A percentile compares a stretch with the other conserved stretches of the same genome.
These are phyloP conservation scores for Aureobasidium musti DNA, from an alignment of 2,329 filamentous ascomycete genomes.

Conservation along the genomic window DNA sequence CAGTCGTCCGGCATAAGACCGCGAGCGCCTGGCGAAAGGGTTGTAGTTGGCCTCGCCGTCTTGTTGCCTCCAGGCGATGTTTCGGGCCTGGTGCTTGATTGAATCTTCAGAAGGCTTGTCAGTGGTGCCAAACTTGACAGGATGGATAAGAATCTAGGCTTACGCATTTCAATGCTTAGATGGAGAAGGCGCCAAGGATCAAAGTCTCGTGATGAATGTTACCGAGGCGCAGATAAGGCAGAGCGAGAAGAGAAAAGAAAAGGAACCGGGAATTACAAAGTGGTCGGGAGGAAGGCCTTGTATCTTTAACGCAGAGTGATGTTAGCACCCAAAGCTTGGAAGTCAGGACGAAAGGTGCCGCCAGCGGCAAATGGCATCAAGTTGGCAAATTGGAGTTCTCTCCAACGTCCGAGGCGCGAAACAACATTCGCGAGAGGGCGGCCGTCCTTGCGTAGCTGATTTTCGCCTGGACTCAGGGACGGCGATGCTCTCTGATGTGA, in stretches of 20 bases:
- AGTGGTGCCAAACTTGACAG: conserved; percentile 16
- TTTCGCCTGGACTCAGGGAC: not conserved
- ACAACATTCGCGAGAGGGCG: not conserved
- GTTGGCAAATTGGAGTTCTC: conserved; percentile 11
- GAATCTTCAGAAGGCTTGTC: conserved; percentile 30
- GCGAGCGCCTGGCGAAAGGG: conserved; percentile 31
- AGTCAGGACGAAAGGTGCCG: conserved; percentile 2
- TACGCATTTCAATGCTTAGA: conserved; percentile 29
- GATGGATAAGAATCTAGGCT: conserved; percentile 24
- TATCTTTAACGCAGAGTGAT: conserved; percentile 13
- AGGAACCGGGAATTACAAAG: conserved; percentile 15
- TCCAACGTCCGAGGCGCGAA: conserved; percentile 18
- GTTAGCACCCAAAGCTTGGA: conserved; percentile 12
- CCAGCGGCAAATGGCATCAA: conserved; percentile 8
- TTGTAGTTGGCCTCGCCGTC: conserved; percentile 32
- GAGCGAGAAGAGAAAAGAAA: conserved; percentile 24
- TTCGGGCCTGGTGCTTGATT: conserved; percentile 32
- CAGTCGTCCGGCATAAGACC: conserved; percentile 13
- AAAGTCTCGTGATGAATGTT: conserved; percentile 8
- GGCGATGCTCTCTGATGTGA: conserved; percentile 20
- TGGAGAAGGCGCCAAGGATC: conserved; percentile 16
- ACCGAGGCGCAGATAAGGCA: conserved; percentile 24
- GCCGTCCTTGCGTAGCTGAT: conserved; percentile 26
- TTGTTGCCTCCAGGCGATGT: conserved; percentile 31
- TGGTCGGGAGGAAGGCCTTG: conserved; percentile 8